Conservation (phyloP, 2,329 filamentous ascomycete genomes). For the Penicillium sp. region DNA sequence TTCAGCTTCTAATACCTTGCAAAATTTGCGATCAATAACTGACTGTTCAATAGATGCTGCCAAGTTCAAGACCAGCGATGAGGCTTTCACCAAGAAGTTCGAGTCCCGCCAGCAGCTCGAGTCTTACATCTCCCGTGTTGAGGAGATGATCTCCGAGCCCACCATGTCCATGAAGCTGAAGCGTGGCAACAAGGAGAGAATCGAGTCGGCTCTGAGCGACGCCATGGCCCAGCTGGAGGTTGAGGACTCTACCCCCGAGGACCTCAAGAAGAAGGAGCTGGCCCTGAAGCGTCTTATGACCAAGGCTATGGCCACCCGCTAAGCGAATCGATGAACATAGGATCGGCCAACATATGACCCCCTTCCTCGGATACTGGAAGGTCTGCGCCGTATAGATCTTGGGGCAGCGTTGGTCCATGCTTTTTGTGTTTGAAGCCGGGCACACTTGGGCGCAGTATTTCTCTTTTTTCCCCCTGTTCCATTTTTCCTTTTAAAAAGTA, state of each 20-base stretch:
- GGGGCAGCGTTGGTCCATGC: conserved; percentile 28
- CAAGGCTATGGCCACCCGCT: conserved; percentile 95
- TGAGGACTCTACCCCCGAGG: conserved; percentile 86
- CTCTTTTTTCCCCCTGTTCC: conserved; percentile 24
- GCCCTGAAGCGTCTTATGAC: conserved; percentile 97
- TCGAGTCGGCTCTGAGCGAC: conserved; percentile 93
- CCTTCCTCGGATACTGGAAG: conserved; percentile 18
- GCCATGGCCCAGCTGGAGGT: conserved; percentile 98
- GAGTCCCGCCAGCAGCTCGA: conserved; percentile 99
- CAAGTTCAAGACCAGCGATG: conserved; percentile 98
- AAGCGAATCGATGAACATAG: conserved; percentile 50
- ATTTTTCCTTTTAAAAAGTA: conserved; percentile 31
- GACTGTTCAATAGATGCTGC: conserved; percentile 68
- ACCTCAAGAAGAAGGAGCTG: conserved; percentile 99
- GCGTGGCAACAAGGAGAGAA: conserved; percentile 99
- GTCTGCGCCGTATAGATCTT: conserved; percentile 28
- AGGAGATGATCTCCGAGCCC: conserved; percentile 98
- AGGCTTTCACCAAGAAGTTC: conserved; percentile 99
- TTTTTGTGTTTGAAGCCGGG: conserved; percentile 33
- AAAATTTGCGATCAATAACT: neutral
- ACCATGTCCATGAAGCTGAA: conserved; percentile 96
- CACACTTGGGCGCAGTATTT: conserved; percentile 31
- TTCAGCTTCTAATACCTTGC: neutral
- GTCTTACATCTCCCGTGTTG: conserved; percentile 96
- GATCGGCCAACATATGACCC: conserved; percentile 25